phyloP scores from a whole-genome alignment of 2,329 filamentous ascomycete genomes.

The Talaromyces sp. region DNA sequence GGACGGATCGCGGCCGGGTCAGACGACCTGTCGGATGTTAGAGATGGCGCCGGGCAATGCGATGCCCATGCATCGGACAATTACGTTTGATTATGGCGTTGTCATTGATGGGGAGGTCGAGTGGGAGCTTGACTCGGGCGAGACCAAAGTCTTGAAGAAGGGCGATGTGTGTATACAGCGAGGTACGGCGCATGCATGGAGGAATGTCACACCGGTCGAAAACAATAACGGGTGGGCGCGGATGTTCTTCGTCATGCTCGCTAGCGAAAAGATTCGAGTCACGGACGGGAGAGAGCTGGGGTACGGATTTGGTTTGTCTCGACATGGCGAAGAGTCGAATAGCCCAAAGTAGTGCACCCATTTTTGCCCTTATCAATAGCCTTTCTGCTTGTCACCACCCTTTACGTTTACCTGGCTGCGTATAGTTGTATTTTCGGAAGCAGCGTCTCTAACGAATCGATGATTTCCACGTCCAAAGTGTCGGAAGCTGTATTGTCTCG shows the following conservation, averaged over 20 bases:
- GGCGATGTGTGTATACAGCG: conserved; percentile 57
- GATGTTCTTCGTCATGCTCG: conserved; percentile 36
- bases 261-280: conserved; percentile 13
- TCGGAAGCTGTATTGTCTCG: conserved; percentile 20
- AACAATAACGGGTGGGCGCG: conserved; percentile 41
- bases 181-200: conserved; percentile 55
- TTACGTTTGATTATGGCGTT: conserved; percentile 55
- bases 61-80: conserved; percentile 52
- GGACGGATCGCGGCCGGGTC: conserved; percentile 1
- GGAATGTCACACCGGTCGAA: conserved; percentile 46
- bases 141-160: conserved; percentile 43
- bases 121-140: conserved; percentile 52
- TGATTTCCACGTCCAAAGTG: conserved; percentile 1
- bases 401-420: not conserved
- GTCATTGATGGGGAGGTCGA: conserved; percentile 54
- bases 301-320: conserved; percentile 2
- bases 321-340: not conserved
- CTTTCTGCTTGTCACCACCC: not conserved
- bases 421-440: conserved; percentile 9
- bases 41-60: conserved; percentile 47
- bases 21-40: conserved; percentile 45
- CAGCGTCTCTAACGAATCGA: conserved; percentile 16
- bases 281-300: conserved; percentile 9
- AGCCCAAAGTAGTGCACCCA: not conserved
- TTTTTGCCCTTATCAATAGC: not conserved